phyloP scores from a whole-genome alignment of 495 filamentous ascomycete species.

The Penicillium flavigenum region DNA sequence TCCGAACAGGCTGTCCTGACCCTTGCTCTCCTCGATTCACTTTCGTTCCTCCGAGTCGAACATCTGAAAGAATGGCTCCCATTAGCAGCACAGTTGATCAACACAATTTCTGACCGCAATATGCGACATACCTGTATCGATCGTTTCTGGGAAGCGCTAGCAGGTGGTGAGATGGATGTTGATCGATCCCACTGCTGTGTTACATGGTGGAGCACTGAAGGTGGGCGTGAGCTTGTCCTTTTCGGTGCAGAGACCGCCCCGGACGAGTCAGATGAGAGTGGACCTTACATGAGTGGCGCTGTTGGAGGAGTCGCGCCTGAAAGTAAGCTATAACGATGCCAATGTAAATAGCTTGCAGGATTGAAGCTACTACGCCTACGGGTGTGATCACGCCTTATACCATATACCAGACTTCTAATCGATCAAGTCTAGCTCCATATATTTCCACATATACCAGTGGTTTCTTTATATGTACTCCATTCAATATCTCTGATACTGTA shows the following conservation, averaged over 20 bases:
- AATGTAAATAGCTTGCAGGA: background rate
- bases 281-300: constrained; percentile 61
- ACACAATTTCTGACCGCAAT: constrained; percentile 55
- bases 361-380: constrained; percentile 6
- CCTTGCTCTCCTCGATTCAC: constrained; percentile 77
- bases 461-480: background rate
- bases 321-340: constrained; percentile 38
- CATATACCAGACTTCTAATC: constrained; percentile 15
- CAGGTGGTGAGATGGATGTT: constrained; percentile 88
- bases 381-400: constrained; percentile 18
- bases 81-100: constrained; percentile 66
- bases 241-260: constrained; percentile 47
- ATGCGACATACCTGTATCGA: constrained; percentile 67
- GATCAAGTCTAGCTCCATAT: background rate
- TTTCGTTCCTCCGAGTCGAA: constrained; percentile 68
- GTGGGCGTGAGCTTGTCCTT: constrained; percentile 65
- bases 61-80: constrained; percentile 78
- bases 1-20: constrained; percentile 82
- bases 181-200: constrained; percentile 78
- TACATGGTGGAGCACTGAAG: constrained; percentile 79
- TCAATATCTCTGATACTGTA: background rate
- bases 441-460: background rate
- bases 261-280: constrained; percentile 24
- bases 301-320: constrained; percentile 44
- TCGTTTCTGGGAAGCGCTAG: constrained; percentile 82